phyloP scores from a whole-genome alignment of 2,329 filamentous ascomycete genomes.

The Verruconis gallopava region DNA sequence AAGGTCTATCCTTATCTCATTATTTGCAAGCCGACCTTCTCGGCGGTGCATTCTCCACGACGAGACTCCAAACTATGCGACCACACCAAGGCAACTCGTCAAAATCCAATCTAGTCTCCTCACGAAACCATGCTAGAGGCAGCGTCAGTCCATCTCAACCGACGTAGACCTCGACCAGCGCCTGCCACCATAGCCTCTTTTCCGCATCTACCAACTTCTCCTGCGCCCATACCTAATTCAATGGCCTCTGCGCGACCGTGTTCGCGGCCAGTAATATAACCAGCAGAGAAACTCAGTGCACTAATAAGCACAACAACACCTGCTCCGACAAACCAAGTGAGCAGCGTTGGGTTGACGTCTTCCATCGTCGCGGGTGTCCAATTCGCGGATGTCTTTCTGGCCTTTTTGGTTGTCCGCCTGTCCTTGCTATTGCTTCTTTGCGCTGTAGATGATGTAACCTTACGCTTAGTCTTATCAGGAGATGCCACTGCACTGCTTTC shows the following conservation, averaged over 20 bases:
- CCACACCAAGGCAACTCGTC: too few relatives aligned
- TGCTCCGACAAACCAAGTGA: constrained; percentile 54
- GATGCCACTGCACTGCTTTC: constrained; percentile 17
- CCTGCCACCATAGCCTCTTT: constrained; percentile 4
- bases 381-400: constrained; percentile 17
- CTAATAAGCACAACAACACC: constrained; percentile 52
- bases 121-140: constrained; percentile 2
- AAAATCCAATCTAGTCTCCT: too few relatives aligned
- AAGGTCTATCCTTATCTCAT: too few relatives aligned
- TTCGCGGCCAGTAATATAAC: constrained; percentile 48
- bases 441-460: constrained; percentile 20
- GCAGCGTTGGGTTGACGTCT: constrained; percentile 43
- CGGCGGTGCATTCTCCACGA: too few relatives aligned
- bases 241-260: constrained; percentile 40
- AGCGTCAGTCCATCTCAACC: constrained; percentile 3
- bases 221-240: background rate
- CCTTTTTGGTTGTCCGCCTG: constrained; percentile 32
- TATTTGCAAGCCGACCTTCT: too few relatives aligned
- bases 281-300: constrained; percentile 51
- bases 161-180: constrained; percentile 5
- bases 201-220: constrained; percentile 2
- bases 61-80: too few relatives aligned
- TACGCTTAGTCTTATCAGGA: constrained; percentile 31
- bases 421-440: constrained; percentile 31
- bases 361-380: constrained; percentile 16